Conservation (phyloP, 345 rosid genomes). For the Brassica juncea region DNA sequence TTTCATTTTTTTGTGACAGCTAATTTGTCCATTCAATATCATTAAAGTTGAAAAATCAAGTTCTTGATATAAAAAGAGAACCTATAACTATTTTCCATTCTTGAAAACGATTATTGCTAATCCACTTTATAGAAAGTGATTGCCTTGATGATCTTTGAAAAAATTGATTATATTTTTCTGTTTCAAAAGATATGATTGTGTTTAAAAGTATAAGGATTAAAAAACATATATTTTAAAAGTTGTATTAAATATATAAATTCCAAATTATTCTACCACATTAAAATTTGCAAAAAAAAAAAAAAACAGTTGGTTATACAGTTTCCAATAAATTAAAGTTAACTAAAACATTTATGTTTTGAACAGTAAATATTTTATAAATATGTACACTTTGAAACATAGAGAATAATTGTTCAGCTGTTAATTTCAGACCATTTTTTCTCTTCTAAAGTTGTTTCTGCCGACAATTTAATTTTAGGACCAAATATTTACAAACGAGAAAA, state of each 20-base stretch:
- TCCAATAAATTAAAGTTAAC: neutral
- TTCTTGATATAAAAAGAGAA: neutral
- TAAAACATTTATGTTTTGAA: no score
- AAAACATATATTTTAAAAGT: neutral
- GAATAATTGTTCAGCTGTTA: neutral
- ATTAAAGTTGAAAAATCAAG: neutral
- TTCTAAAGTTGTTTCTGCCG: conserved; percentile 13
- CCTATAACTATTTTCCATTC: neutral
- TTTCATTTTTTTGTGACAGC: neutral
- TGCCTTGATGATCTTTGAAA: neutral
- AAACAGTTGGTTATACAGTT: neutral
- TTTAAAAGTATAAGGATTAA: neutral
- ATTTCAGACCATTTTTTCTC: neutral
- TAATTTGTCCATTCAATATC: neutral
- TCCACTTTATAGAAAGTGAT: neutral
- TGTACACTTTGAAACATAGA: neutral
- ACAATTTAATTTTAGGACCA: conserved; percentile 12
- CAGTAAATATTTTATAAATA: neutral
- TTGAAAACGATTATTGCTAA: neutral
- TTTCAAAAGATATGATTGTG: neutral
- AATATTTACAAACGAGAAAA: neutral
- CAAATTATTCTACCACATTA: neutral
- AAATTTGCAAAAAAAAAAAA: neutral
- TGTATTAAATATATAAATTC: neutral
- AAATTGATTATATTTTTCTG: neutral